Evolutionary conservation across 208 protist species (phyloP), one percentile per base, ranked within the genome.

Genomic region (Leishmania amazonensis): DNA sequence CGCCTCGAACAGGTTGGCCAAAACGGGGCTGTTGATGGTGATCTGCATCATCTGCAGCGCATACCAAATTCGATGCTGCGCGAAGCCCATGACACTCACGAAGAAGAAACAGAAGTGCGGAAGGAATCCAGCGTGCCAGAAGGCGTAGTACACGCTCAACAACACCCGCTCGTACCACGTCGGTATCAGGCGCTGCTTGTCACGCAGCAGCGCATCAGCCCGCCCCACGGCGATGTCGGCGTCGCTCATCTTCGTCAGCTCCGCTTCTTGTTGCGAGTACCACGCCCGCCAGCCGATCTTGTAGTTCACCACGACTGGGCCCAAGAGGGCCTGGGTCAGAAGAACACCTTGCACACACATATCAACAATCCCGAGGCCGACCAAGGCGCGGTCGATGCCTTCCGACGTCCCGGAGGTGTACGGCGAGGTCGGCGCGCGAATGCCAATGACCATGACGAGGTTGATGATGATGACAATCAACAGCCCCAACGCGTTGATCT

Each of bases 41-140:
- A 96, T 85, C 76, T 94, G 89, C 76, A 94, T 80, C 11, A 94
- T 88, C 76, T 93, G 92, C 60, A 94, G 40, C 28, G 83, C 85
- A 75, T 89, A 90, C 89, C 89, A 96, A 47, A 96, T 88, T 42
- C 80, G 89, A 77, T 89, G 83, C 64, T 93, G 82, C 77, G 83
- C 80, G 49, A 89, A 85, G 35, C 92, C 92, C 78, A 94, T 87
- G 58, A 92, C 83, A 40, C 85, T 83, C 21, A 87, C 83, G 45
- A 89, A 84, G 28, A 87, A 82, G 79, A 91, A 93, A 49, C 93
- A 86, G 13, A 74, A 74, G 51, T 89, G 87, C 49, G 83, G 78
- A 1, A 88, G 75, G 38, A 94, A 85, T 7, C 71, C 76, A 17
- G 47, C 53, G 83, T 89, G 77, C 54, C 81, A 81, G 2, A 88